Conservation (phyloP, 768 basidiomycete species). For the Rubroboletus satanas region DNA sequence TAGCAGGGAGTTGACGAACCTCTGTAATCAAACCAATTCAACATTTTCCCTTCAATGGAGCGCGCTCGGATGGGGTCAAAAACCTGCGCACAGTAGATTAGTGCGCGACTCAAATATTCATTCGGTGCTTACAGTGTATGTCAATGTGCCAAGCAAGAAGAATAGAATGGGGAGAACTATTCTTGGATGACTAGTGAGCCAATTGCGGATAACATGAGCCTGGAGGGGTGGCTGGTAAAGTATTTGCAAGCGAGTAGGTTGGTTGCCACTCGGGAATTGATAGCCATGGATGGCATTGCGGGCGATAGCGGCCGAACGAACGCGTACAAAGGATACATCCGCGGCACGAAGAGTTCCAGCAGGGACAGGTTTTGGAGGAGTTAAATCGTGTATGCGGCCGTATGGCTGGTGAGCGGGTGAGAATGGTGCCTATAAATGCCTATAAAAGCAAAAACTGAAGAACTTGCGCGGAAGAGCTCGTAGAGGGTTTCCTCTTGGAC, state of each 20-base stretch:
- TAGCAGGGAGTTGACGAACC: slow-evolving; percentile 37
- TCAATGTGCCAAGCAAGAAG: slow-evolving; percentile 85
- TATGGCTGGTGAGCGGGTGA: slow-evolving; percentile 53
- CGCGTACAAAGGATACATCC: slow-evolving; percentile 54
- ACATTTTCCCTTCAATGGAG: slow-evolving; percentile 77
- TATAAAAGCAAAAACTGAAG: not conserved
- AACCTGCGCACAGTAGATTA: slow-evolving; percentile 46
- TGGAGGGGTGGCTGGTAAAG: slow-evolving; percentile 64
- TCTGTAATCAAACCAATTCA: slow-evolving; percentile 80
- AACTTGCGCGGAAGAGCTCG: slow-evolving; percentile 66
- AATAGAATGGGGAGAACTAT: slow-evolving; percentile 77
- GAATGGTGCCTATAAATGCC: not conserved
- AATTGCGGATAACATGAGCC: slow-evolving; percentile 65
- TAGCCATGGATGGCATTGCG: slow-evolving; percentile 78
- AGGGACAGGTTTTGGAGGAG: slow-evolving; percentile 54
- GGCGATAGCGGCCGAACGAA: slow-evolving; percentile 73
- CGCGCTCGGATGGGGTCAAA: slow-evolving; percentile 89
- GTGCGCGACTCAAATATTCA: not conserved
- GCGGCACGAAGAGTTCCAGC: slow-evolving; percentile 65
- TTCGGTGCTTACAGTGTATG: slow-evolving; percentile 65
- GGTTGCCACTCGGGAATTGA: slow-evolving; percentile 29
- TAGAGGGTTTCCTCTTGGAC: slow-evolving; percentile 78
- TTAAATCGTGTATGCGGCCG: slow-evolving; percentile 71
- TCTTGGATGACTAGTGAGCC: slow-evolving; percentile 83
- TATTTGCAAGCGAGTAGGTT: slow-evolving; percentile 46